Percentiles rank a stretch among this genome's conserved stretches.
These are phyloP conservation scores for Solanum chiquidenum DNA, from an alignment of 257 asterid genomes.

Conservation along the genomic window DNA sequence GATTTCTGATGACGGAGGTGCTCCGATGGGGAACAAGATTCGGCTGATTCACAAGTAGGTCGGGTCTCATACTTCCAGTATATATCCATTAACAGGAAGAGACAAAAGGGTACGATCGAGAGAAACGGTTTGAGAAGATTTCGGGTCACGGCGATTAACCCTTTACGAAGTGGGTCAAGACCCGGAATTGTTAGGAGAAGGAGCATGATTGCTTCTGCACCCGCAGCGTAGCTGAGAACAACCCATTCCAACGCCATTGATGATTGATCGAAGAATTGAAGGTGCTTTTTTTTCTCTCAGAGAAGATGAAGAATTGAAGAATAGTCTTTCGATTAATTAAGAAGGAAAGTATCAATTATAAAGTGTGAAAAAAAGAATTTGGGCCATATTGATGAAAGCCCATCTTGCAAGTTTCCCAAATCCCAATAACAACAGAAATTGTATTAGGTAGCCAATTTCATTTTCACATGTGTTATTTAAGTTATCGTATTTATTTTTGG, in stretches of 20 bases:
- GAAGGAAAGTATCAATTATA: neutral
- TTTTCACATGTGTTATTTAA: neutral
- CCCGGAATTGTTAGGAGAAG: slow-evolving; percentile 89
- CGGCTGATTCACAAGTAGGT: slow-evolving; percentile 45
- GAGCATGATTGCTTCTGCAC: slow-evolving; percentile 90
- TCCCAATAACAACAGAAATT: too few relatives aligned
- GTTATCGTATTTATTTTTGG: too few relatives aligned
- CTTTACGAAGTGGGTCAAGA: slow-evolving; percentile 63
- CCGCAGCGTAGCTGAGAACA: slow-evolving; percentile 86
- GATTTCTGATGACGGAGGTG: slow-evolving; percentile 77
- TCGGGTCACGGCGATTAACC: slow-evolving; percentile 56
- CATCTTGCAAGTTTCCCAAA: neutral
- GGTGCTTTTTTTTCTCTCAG: neutral
- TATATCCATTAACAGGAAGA: slow-evolving; percentile 61
- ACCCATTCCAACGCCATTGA: slow-evolving; percentile 96
- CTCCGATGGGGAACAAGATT: slow-evolving; percentile 64
- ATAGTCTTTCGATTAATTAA: neutral
- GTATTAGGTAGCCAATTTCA: neutral
- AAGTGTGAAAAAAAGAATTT: neutral
- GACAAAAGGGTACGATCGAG: slow-evolving; percentile 65
- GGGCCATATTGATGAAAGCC: neutral
- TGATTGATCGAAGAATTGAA: neutral
- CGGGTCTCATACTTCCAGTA: slow-evolving; percentile 82
- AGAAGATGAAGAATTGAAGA: neutral
- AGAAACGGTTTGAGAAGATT: slow-evolving; percentile 58